A percentile compares a stretch with the other conserved stretches of the same genome.
phyloP scores from a whole-genome alignment of 306 rosid genomes.

The Elaeagnus macrophylla region DNA sequence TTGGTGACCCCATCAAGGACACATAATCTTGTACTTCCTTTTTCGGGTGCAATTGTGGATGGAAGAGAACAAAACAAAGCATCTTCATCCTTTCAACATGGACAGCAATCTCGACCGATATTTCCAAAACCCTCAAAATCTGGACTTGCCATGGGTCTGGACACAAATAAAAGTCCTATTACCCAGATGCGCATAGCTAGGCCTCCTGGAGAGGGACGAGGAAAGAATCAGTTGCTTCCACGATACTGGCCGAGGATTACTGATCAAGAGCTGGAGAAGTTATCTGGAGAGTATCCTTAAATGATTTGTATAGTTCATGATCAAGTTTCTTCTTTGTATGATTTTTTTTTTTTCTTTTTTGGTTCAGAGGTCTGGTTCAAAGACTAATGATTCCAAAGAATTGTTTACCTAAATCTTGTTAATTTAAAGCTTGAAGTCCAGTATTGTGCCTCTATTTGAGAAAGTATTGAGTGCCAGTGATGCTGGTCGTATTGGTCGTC shows the following conservation, averaged over 20 bases:
- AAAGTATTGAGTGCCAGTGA: conserved; percentile 96
- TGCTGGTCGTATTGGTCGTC: conserved; percentile 98
- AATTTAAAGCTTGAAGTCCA: conserved; percentile 68
- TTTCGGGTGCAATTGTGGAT: conserved; percentile 41
- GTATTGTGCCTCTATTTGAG: conserved; percentile 89
- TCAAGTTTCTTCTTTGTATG: too few species aligned
- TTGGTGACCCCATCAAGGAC: conserved; percentile 54
- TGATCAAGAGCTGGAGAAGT: conserved; percentile 80
- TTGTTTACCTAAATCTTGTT: conserved; percentile 44
- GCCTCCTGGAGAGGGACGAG: conserved; percentile 92
- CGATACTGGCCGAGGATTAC: conserved; percentile 99
- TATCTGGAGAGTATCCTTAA: conserved; percentile 93
- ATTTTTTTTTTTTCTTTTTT: background rate
- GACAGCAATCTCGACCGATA: conserved; percentile 59
- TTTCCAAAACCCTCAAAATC: conserved; percentile 59
- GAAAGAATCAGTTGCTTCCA: conserved; percentile 89
- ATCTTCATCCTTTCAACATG: conserved; percentile 49
- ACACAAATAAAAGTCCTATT: conserved; percentile 33
- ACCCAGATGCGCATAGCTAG: conserved; percentile 67
- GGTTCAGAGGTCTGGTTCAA: background rate
- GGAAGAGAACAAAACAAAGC: conserved; percentile 52
- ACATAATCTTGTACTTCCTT: conserved; percentile 37
- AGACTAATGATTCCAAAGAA: too few species aligned
- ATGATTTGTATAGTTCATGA: background rate
- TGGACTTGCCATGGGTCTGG: conserved; percentile 30